Conservation (phyloP, 2,329 filamentous ascomycete genomes). For the Talaromyces sp. region DNA sequence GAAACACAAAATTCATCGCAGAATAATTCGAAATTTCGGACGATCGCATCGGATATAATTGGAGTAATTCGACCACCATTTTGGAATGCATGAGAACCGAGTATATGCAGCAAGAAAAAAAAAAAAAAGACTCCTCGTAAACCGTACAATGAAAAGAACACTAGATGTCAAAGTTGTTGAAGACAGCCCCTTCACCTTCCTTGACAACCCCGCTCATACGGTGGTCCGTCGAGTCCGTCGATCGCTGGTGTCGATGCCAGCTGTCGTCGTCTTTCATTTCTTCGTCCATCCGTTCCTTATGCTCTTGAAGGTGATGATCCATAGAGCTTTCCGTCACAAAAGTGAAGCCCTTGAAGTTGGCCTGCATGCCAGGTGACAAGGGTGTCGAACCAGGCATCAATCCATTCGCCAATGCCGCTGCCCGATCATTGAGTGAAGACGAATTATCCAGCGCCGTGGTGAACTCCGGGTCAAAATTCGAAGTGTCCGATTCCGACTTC, state of each 20-base stretch:
- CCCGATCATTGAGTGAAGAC: constrained; percentile 83
- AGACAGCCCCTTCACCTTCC: constrained; percentile 38
- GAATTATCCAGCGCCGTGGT: constrained; percentile 88
- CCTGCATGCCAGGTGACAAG: constrained; percentile 90
- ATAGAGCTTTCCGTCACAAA: constrained; percentile 98
- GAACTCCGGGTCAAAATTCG: constrained; percentile 98
- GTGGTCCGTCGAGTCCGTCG: constrained; percentile 30
- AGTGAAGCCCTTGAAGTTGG: constrained; percentile 97
- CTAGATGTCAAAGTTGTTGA: constrained; percentile 45
- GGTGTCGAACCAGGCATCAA: constrained; percentile 82
- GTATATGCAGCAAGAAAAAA: constrained; percentile 12
- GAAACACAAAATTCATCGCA: background rate
- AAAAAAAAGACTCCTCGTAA: constrained; percentile 31
- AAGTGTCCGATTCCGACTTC: constrained; percentile 92
- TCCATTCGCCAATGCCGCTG: constrained; percentile 77
- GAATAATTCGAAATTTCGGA: background rate
- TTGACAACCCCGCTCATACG: constrained; percentile 43
- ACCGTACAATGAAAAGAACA: constrained; percentile 32
- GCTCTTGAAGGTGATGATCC: constrained; percentile 53
- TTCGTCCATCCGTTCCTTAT: constrained; percentile 40
- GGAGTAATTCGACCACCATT: constrained; percentile 4
- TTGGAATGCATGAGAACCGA: constrained; percentile 10
- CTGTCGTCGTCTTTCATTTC: constrained; percentile 36
- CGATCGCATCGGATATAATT: background rate
- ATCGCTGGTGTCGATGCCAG: constrained; percentile 30